Evolutionary conservation across 495 filamentous ascomycete genomes (phyloP), one percentile per base, ranked within the genome.

Genomic region (Podospora tetraspora): DNA sequence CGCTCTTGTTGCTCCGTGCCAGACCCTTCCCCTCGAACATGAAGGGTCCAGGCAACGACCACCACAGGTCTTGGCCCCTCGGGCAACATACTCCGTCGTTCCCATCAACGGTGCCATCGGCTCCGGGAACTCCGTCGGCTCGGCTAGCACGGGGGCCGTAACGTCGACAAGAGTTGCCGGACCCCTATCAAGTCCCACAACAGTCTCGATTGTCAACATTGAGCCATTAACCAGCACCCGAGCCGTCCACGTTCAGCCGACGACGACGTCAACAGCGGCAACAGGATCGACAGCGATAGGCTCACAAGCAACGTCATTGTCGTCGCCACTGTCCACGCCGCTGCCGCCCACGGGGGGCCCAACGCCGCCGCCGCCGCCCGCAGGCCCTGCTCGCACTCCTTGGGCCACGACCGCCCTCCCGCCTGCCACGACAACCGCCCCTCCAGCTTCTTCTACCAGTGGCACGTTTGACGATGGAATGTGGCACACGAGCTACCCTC

Each of bases 401-500:
- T 16, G 63, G 34, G 57, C 29, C 3, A 65, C 60, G 10, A 57
- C 58, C 24, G 37, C 60, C n/a, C 22, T 68, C 4, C 27, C 43
- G 1, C 29, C 34, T 30, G 19, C 23, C 22, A 69, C 67, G 59
- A 59, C 70, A n/a, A 64, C 62, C 29, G 30, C 56, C 61, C 22
- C 25, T 43, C 19, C 19, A 34, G 22, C 34, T n/a, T 21, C 22
- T 13, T 21, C 34, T 22, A 37, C 61, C 58, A 71, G 60, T 19
- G 62, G 62, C 57, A 66, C 68, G 22, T 72, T 78, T 23, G 75
- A 79, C 37, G 66, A 79, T 30, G 77, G 78, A 24, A 70, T 63
- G 13, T 80, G 78, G 80, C 79, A 82, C 67, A 79, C 80, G 23
- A 70, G 76, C 10, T 81, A 81, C 63, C 76, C 77, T 32, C 43